A percentile compares a stretch with the other conserved stretches of the same genome.
Conservation (phyloP, 108 stramenopile species). For the Skeletonema marinoi region DNA sequence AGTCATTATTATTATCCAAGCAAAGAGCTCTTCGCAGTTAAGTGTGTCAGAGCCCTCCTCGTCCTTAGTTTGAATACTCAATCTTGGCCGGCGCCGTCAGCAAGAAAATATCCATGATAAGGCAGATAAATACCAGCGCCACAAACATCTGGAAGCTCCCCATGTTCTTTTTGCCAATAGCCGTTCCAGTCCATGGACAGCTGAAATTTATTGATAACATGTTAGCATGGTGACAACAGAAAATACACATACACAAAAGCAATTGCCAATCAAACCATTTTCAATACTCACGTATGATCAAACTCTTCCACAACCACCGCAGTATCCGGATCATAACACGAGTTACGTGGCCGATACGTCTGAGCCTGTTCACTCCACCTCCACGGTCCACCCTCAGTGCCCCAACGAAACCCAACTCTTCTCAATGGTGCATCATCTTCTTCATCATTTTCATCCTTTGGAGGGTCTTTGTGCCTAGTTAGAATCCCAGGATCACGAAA, state of each 20-base stretch:
- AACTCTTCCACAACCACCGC: constrained; percentile 87
- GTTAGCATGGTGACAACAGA: neutral
- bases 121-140: constrained; percentile 59
- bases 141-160: constrained; percentile 75
- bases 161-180: constrained; percentile 85
- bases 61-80: neutral
- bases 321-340: constrained; percentile 86
- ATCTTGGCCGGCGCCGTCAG: constrained; percentile 10
- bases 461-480: constrained; percentile 35
- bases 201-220: neutral
- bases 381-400: constrained; percentile 30
- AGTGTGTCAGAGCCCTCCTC: neutral
- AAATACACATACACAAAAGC: neutral
- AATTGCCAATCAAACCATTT: neutral
- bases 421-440: constrained; percentile 15
- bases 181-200: constrained; percentile 79
- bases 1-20: neutral
- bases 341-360: constrained; percentile 75
- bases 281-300: constrained; percentile 85
- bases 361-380: constrained; percentile 78
- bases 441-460: constrained; percentile 17
- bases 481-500: constrained; percentile 64
- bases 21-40: neutral
- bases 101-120: constrained; percentile 61
- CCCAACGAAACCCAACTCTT: constrained; percentile 42